These are phyloP conservation scores for Phlebopus sp. DNA, from an alignment of 1,284 basidiomycete genomes.

Conservation along the genomic window DNA sequence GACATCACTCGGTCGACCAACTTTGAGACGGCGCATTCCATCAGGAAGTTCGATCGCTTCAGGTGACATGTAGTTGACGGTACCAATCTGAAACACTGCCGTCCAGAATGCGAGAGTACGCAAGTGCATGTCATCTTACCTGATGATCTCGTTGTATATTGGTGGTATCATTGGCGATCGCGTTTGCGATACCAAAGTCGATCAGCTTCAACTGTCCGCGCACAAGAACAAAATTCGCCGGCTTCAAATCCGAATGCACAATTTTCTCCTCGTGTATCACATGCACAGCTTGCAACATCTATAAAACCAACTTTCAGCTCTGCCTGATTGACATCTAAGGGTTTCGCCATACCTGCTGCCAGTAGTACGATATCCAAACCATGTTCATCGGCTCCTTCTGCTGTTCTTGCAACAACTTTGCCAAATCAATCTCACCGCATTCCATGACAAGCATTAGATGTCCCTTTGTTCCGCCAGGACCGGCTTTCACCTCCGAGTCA, in stretches of 20 bases:
- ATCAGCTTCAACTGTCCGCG: constrained; percentile 92
- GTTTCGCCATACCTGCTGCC: constrained; percentile 75
- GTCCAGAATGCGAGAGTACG: neutral
- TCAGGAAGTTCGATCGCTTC: constrained; percentile 86
- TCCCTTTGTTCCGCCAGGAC: constrained; percentile 63
- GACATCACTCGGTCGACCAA: constrained; percentile 88
- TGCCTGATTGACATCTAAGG: neutral
- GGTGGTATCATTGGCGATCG: constrained; percentile 94
- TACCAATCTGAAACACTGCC: constrained; percentile 65
- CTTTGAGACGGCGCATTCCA: constrained; percentile 74
- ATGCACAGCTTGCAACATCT: constrained; percentile 96
- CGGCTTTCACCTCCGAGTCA: constrained; percentile 77
- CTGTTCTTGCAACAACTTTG: constrained; percentile 78
- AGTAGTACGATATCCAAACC: constrained; percentile 91
- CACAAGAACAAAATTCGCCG: constrained; percentile 94
- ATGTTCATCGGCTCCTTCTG: constrained; percentile 81
- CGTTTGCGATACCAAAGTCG: constrained; percentile 96
- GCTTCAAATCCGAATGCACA: constrained; percentile 94
- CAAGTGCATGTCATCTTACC: constrained; percentile 39
- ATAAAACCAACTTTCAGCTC: constrained; percentile 8
- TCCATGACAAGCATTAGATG: constrained; percentile 87
- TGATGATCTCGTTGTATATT: constrained; percentile 95
- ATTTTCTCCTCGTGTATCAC: constrained; percentile 96
- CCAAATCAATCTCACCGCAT: constrained; percentile 88
- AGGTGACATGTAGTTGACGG: constrained; percentile 95